phyloP scores from a whole-genome alignment of 2,329 filamentous ascomycete genomes.

The Cercospora brassicicola region DNA sequence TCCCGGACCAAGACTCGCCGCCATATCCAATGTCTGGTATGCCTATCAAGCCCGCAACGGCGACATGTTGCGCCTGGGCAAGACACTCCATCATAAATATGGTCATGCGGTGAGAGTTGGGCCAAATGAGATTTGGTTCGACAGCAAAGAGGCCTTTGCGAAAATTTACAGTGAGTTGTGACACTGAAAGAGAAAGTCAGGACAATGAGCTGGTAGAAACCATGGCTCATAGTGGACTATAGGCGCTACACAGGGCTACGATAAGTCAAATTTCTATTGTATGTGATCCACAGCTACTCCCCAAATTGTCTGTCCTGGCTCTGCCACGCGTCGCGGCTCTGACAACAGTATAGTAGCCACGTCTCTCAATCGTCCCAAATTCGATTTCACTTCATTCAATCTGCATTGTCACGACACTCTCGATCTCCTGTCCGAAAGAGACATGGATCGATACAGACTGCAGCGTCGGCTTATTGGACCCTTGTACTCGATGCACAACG shows the following conservation, averaged over 20 bases:
- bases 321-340: background rate
- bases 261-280: conserved; percentile 24
- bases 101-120: conserved; percentile 50
- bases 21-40: conserved; percentile 29
- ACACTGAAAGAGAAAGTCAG: background rate
- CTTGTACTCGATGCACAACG: conserved; percentile 19
- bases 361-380: conserved; percentile 19
- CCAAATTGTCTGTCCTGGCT: background rate
- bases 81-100: conserved; percentile 40
- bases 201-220: background rate
- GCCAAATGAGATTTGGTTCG: conserved; percentile 46
- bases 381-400: conserved; percentile 4
- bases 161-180: conserved; percentile 21
- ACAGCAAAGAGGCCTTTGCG: conserved; percentile 21
- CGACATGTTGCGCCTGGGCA: conserved; percentile 18
- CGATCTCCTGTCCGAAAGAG: conserved; percentile 23
- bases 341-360: conserved; percentile 12
- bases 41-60: conserved; percentile 25
- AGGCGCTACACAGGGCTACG: conserved; percentile 17
- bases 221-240: background rate
- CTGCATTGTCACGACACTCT: conserved; percentile 21
- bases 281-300: background rate
- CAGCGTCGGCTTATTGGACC: conserved; percentile 24
- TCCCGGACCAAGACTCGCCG: conserved; percentile 40
- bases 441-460: conserved; percentile 21